Evolutionary conservation across 805 yeast genomes (phyloP), one percentile per base, ranked within the genome.

Genomic region (Candida maesae): DNA sequence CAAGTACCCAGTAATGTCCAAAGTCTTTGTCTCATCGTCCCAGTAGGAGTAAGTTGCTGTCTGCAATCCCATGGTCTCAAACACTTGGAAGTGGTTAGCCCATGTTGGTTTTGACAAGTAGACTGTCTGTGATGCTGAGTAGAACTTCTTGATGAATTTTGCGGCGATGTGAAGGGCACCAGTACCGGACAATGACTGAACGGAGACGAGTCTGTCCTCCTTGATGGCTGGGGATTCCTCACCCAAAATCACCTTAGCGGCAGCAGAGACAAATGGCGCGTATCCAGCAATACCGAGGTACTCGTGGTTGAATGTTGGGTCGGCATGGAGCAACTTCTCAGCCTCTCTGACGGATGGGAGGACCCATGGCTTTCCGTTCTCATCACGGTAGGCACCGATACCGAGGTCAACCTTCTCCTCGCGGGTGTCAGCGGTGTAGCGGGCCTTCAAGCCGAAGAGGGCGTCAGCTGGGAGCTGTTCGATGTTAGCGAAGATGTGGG

Each of bases 61-160:
- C 50, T 73, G 67, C 39, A 86, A 70, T 5, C 95, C 96, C 46
- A 78, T 70, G 39, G 75, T 67, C 51, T 75, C 71, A 62, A 90
- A 93, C 51, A 91, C 85, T 61, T 82, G 89, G 61, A 74, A 72
- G 68, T 91, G 99, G 70, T 93, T 93, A 39, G 93, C 95, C 99
- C 99, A 91, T n/a, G 98, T 89, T 51, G 99, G 99, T 44, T 74
- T 68, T 12, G 95, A 84, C 38, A 90, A 59, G 63, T 87, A 88
- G 36, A 90, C 71, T 19, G 70, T 65, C 44, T 67, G 54, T 61
- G 70, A 38, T 60, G 67, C 52, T 1, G 48, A 49, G 45, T 65
- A 53, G 44, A 66, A 63, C 28, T 55, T 53, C n/a, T 58, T 44
- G 34, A 67, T 39, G 41, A 68, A 65, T 46, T 60, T 66, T n/a